phyloP scores from a whole-genome alignment of 2,329 filamentous ascomycete species.

The Exophiala lecanii-corni region DNA sequence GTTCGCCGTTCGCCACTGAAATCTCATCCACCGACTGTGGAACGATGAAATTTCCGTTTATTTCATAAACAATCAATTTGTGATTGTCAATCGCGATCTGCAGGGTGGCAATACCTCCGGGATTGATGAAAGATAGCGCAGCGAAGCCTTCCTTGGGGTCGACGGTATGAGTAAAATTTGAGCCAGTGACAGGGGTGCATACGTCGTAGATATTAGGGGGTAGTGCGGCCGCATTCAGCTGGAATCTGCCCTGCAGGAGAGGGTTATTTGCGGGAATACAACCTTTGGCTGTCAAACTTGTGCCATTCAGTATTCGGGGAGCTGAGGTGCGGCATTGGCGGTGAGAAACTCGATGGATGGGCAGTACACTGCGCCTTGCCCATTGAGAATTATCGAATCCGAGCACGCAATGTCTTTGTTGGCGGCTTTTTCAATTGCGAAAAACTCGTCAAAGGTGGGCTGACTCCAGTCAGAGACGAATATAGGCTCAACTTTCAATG shows the following conservation, averaged over 20 bases:
- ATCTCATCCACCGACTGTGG: conserved; percentile 36
- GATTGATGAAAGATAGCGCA: conserved; percentile 38
- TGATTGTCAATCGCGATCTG: conserved; percentile 43
- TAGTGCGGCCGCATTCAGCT: conserved; percentile 38
- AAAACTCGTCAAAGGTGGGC: conserved; percentile 47
- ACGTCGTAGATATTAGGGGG: conserved; percentile 43
- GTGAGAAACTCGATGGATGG: conserved; percentile 43
- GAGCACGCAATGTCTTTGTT: conserved; percentile 49
- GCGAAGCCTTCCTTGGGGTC: conserved; percentile 32
- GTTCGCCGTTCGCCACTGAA: conserved; percentile 35
- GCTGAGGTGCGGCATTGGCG: conserved; percentile 33
- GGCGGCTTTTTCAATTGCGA: conserved; percentile 29
- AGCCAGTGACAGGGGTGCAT: conserved; percentile 20
- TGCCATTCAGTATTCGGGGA: conserved; percentile 26
- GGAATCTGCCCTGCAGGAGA: conserved; percentile 31
- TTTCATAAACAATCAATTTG: conserved; percentile 41
- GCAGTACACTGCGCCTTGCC: conserved; percentile 55
- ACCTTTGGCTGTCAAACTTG: conserved; percentile 30
- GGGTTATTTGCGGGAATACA: conserved; percentile 32
- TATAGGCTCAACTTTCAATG: conserved; percentile 44
- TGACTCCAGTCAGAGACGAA: conserved; percentile 56
- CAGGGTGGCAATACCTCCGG: conserved; percentile 31
- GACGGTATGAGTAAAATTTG: conserved; percentile 31
- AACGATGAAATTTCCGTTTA: conserved; percentile 41
- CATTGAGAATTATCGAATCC: conserved; percentile 59